These are phyloP conservation scores for Trichoderma gamsii DNA, from an alignment of 495 filamentous ascomycete species.

Conservation along the genomic window DNA sequence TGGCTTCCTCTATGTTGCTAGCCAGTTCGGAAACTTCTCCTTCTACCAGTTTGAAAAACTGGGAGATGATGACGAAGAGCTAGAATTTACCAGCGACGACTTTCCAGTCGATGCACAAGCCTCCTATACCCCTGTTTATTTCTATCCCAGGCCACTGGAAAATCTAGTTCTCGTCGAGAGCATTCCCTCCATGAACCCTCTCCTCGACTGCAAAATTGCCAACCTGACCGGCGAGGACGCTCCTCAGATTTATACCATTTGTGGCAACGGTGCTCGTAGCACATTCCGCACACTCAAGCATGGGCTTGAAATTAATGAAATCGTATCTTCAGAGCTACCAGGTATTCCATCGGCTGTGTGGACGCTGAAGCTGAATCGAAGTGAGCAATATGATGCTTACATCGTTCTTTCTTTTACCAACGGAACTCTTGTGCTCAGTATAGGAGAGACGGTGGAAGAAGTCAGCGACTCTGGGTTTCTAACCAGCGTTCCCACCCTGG, in stretches of 20 bases:
- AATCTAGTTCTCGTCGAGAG: constrained; percentile 82
- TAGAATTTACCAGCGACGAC: constrained; percentile 74
- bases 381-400: constrained; percentile 80
- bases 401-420: constrained; percentile 64
- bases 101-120: constrained; percentile 68
- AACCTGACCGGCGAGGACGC: constrained; percentile 89
- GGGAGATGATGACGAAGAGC: constrained; percentile 90
- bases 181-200: constrained; percentile 82
- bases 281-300: constrained; percentile 88
- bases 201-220: constrained; percentile 82
- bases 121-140: constrained; percentile 69
- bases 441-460: constrained; percentile 94
- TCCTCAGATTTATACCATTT: constrained; percentile 91
- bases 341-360: constrained; percentile 83
- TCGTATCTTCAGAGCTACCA: constrained; percentile 85
- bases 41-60: constrained; percentile 98
- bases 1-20: constrained; percentile 88
- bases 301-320: constrained; percentile 86
- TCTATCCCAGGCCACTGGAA: constrained; percentile 69
- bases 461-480: constrained; percentile 90
- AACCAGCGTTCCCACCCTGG: constrained; percentile 76
- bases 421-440: constrained; percentile 75
- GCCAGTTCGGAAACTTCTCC: constrained; percentile 86
- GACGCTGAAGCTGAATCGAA: constrained; percentile 82
- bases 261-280: constrained; percentile 80